Base-by-base conservation (phyloP, 176 grass and related monocot species). In the Oryza punctata region DNA sequence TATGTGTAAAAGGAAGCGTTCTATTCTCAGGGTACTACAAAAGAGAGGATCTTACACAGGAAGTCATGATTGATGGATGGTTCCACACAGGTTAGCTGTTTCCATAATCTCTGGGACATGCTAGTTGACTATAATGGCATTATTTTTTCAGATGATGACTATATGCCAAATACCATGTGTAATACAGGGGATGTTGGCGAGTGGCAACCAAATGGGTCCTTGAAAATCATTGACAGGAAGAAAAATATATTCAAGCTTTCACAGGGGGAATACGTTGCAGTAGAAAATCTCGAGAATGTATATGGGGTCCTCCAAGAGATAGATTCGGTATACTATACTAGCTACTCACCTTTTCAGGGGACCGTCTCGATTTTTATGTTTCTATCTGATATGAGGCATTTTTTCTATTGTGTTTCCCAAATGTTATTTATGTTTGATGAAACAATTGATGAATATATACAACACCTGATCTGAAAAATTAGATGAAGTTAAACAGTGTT, bases 211-310 rank as follows among this genome's bases (percentile, higher is more conserved):
- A 72, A 95, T 67, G 95, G 95, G 78, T 76, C 88, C 79, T 79
- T 98, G 77, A 98, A 98, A 87, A 86, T 98, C 50, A 95, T 98
- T 90, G 95, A 98, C 77, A 93, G 95, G 77, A 98, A 95, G 89
- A 98, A 98, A 65, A 98, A 95, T 79, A 98, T 98, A 83, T 98
- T 98, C 78, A 98, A 98, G 84, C 93, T 98, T 82, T 98, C 96
- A 49, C 93, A 98, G 50, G 96, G 96, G 82, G 93, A 98, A 78
- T 98, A 98, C 5, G 93, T 98, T 50, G 96, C 93, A 13, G 93
- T 98, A 43, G 96, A 98, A 88, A 95, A 95, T 84, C 87, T 98
- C 50, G 96, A 98, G 82, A 98, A 92, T 78, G 70, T 95, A 2
- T 98, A 98, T 28, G 89, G 93, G 63, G 79, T 95, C 76, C 79